phyloP scores from a whole-genome alignment of 208 protist species.

The Giardia duodenalis region DNA sequence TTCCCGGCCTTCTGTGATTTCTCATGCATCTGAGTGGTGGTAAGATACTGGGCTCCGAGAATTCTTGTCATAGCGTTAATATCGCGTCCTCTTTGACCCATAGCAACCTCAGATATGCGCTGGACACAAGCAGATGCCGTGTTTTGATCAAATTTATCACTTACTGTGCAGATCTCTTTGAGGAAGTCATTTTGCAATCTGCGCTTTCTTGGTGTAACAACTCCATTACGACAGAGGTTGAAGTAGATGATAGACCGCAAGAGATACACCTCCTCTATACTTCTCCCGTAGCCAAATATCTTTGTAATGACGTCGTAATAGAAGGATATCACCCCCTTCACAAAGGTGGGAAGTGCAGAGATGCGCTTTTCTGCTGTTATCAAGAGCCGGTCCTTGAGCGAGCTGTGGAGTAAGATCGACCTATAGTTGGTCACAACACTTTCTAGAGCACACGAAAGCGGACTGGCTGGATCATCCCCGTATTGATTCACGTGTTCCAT shows the following conservation, averaged over 20 bases:
- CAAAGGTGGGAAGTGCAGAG: neutral
- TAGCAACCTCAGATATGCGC: neutral
- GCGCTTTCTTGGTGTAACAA: neutral
- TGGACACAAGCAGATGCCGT: neutral
- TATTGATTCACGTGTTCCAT: neutral
- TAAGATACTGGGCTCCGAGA: neutral
- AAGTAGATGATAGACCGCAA: neutral
- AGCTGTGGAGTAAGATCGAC: neutral
- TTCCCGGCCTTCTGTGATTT: no score
- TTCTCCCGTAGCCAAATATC: neutral
- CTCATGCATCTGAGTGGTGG: neutral
- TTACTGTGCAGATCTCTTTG: neutral
- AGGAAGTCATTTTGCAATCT: neutral
- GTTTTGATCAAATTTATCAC: neutral
- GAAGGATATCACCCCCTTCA: neutral
- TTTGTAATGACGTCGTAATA: neutral
- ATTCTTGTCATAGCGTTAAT: neutral
- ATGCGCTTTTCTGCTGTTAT: neutral
- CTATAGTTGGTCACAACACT: neutral
- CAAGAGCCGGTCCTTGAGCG: neutral
- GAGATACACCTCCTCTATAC: slow-evolving; percentile 8
- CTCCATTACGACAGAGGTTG: neutral
- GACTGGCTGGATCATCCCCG: neutral
- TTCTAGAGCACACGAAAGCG: neutral
- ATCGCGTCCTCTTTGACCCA: neutral